Evolutionary conservation across 2,329 filamentous ascomycete species (phyloP).

Genomic region (Aspergillus floridensis): DNA sequence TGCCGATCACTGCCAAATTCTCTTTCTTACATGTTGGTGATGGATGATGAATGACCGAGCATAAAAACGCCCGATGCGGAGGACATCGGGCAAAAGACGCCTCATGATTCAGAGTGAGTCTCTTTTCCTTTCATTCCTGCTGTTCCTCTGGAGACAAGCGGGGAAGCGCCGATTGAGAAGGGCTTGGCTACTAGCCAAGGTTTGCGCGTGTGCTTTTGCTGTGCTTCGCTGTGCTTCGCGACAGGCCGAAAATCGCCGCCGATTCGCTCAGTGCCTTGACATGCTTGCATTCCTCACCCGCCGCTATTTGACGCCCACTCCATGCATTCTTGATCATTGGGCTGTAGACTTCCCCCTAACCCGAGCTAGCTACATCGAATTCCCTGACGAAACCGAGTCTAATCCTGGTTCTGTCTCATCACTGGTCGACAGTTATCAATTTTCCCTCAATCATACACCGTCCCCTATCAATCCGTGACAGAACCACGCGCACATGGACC

Average conservation of each 20-base stretch:
- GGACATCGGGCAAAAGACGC: background rate
- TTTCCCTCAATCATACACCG: background rate
- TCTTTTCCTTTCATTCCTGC: background rate
- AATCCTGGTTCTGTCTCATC: background rate
- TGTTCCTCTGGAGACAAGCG: background rate
- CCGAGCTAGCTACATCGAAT: background rate
- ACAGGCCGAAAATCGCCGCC: background rate
- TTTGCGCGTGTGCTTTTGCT: background rate
- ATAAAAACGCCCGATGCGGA: background rate
- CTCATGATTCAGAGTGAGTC: background rate
- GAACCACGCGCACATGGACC: background rate
- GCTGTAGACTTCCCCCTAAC: background rate
- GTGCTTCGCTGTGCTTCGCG: background rate
- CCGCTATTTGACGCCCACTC: background rate
- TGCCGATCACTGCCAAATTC: background rate
- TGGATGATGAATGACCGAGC: background rate
- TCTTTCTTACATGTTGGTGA: background rate
- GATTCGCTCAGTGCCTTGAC: background rate
- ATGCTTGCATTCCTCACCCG: background rate
- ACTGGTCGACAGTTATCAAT: background rate
- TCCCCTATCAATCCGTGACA: background rate
- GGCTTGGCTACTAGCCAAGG: background rate
- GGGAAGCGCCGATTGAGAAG: background rate
- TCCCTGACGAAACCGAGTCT: background rate
- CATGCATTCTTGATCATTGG: background rate